Evolutionary conservation across 83 land plant genomes (phyloP), one percentile per base, ranked within the genome.

Genomic region (Picea mariana): DNA sequence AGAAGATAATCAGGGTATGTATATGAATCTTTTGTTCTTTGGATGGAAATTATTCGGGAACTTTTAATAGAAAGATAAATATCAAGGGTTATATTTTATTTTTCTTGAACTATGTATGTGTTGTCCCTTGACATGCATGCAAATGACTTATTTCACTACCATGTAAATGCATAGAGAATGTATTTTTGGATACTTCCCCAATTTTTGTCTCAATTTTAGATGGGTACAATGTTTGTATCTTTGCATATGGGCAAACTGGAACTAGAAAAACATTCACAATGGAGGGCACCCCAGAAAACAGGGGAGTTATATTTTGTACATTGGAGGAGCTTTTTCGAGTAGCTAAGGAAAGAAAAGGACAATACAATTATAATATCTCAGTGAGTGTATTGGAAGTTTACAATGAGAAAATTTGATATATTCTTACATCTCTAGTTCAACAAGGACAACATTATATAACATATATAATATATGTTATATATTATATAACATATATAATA

Each of bases 381-480:
- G 99, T 98, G 0, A 98, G 97, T 83, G 98, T 98, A 7, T 71
- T 98, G 76, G 99, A 98, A 85, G 99, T 98, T 9, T 95, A 98
- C 79, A 98, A 98, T 87, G 99, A 98, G 82, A 96, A 95, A 79
- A 98, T 98, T 69, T 88, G 94, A 21, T 98, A 95, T 88, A 81
- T 98, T 75, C 91, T 98, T 20, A 84, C 83, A 17, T 42, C 90
- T 31, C 85, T 64, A 47, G 78, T 87, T 59, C 91, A 90, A 71
- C 87, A 87, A 20, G 98, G 90, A 21, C 85, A 77, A 72, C 34
- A 31, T 31, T n/a, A n/a, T n/a, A n/a, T n/a, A n/a, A n/a, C n/a
- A n/a, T n/a, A n/a, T n/a, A n/a, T n/a, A n/a, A n/a, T n/a, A n/a
- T n/a, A n/a, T n/a, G n/a, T n/a, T n/a, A n/a, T n/a, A n/a, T n/a